Base-by-base conservation (phyloP, 106 monocot genomes). In the Platanthera guangdongensis region DNA sequence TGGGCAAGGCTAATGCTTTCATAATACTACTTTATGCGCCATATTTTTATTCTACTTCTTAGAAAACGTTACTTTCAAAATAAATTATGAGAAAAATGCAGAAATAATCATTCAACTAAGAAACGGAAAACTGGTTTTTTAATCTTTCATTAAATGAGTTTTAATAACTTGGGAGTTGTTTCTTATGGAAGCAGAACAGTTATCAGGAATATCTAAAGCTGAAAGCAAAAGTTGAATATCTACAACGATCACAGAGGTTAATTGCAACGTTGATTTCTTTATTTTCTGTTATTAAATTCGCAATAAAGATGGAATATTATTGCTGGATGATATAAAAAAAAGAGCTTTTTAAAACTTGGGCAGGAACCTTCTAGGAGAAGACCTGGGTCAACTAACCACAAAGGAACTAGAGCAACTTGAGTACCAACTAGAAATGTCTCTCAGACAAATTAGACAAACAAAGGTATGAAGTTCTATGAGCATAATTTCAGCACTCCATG, bases 351-450 rank as follows among this genome's bases (percentile, higher is more conserved):
- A n/a, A 51, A 52, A 18, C 50, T 9, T 50, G 2, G 16, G 9
- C 51, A 94, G 90, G 78, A 87, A 90, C 80, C 84, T 94, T 50
- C 85, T 94, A 51, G 94, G 94, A 9, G 90, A 88, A 71, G 90
- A 94, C 47, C 76, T 94, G 53, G 85, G 76, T 5, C 77, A 80
- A 39, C 80, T 90, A 46, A 87, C 30, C 76, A 78, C 64, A 1
- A 84, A 83, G 46, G 88, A 94, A 51, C 90, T 94, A 15, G 90
- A 88, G 15, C 88, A 86, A 77, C 88, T 94, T 68, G 90, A 94
- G 65, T 80, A 75, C 48, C 90, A 94, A 73, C 50, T 94, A 25
- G 90, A 88, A 59, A 60, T 51, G 39, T 94, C 94, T 19, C 77
- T 94, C 15, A 88, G 78, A 73, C 83, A 86, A 11, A 89, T 94